Conservation (phyloP, 257 asterid species). For the Solanum virginianum region DNA sequence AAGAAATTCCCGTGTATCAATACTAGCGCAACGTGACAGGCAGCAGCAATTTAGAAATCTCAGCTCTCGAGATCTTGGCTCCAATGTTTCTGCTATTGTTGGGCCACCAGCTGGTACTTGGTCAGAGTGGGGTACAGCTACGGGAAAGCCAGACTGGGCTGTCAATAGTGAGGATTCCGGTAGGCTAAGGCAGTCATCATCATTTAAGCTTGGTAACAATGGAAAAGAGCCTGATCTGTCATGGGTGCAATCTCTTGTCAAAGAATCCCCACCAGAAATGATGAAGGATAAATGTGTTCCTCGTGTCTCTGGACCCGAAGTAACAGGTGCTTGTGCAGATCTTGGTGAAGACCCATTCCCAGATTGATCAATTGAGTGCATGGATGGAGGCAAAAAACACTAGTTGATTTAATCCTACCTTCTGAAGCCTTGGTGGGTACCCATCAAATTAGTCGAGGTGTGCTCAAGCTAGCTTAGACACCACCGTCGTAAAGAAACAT, state of each 20-base stretch:
- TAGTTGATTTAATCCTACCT: background rate
- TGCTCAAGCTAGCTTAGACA: background rate
- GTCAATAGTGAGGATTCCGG: constrained; percentile 22
- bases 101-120: constrained; percentile 38
- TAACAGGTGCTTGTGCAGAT: constrained; percentile 17
- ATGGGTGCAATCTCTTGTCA: constrained; percentile 69
- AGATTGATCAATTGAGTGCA: constrained; percentile 41
- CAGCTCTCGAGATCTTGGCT: constrained; percentile 66
- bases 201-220: constrained; percentile 42
- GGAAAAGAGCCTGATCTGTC: constrained; percentile 62
- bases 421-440: background rate
- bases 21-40: constrained; percentile 47
- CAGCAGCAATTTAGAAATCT: constrained; percentile 54
- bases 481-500: background rate
- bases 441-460: background rate
- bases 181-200: constrained; percentile 41
- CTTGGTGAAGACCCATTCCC: constrained; percentile 19
- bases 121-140: constrained; percentile 58
- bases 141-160: constrained; percentile 53
- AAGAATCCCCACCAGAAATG: constrained; percentile 55
- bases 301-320: constrained; percentile 5
- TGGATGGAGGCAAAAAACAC: constrained; percentile 24
- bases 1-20: constrained; percentile 50
- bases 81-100: constrained; percentile 29
- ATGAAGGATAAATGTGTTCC: constrained; percentile 39